These are phyloP conservation scores for Polyporus tsugae DNA, from an alignment of 1,284 basidiomycete genomes.

Conservation along the genomic window DNA sequence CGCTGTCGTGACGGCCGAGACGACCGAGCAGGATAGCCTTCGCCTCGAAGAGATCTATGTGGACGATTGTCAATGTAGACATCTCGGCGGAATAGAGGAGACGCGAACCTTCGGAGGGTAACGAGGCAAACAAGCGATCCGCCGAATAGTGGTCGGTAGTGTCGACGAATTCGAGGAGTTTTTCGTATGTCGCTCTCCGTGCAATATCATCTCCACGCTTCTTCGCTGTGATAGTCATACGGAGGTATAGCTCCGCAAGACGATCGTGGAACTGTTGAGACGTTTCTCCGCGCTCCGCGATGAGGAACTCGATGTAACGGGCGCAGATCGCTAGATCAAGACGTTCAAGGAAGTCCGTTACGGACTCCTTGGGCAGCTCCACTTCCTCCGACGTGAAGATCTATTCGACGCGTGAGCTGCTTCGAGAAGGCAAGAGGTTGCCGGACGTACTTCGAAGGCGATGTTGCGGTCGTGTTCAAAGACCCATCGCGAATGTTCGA, in stretches of 20 bases:
- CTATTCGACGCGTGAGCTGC: constrained; percentile 46
- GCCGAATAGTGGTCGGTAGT: constrained; percentile 77
- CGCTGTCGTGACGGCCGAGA: constrained; percentile 91
- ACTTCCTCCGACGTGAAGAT: constrained; percentile 97
- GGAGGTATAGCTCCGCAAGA: constrained; percentile 86
- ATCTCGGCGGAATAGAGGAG: not conserved
- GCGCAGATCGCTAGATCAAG: constrained; percentile 75
- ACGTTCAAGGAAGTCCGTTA: constrained; percentile 81
- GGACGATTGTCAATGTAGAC: not conserved
- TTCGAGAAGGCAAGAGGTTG: not conserved
- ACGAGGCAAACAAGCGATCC: constrained; percentile 79
- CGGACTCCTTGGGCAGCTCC: constrained; percentile 81
- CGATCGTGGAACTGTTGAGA: constrained; percentile 84
- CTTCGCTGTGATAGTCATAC: constrained; percentile 64
- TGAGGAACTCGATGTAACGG: constrained; percentile 89
- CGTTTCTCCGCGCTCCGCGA: constrained; percentile 77
- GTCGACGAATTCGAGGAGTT: constrained; percentile 82
- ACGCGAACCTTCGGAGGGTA: constrained; percentile 77
- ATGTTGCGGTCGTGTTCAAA: constrained; percentile 77
- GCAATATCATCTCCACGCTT: constrained; percentile 63
- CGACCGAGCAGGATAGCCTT: constrained; percentile 91
- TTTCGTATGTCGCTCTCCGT: constrained; percentile 63
- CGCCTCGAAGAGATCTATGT: constrained; percentile 79
- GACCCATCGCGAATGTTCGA: constrained; percentile 86
- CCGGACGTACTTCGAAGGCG: constrained; percentile 71